Percentiles rank a stretch among this genome's conserved stretches.
Conservation (phyloP, 352 stramenopile species). For the Phytophthora hibernalis region DNA sequence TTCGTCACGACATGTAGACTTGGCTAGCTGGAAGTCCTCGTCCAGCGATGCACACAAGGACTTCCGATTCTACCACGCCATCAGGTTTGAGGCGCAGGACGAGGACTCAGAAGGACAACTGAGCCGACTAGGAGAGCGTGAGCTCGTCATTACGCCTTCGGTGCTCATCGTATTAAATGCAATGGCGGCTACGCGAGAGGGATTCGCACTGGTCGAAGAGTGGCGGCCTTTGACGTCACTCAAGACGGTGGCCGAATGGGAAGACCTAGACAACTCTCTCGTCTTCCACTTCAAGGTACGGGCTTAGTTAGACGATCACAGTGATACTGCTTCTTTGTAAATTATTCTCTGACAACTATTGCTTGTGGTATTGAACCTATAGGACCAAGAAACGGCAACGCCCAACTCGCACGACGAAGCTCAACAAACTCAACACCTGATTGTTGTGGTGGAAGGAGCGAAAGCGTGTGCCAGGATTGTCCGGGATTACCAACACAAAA, state of each 20-base stretch:
- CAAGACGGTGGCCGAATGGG: slow-evolving; percentile 59
- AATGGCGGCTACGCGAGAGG: slow-evolving; percentile 49
- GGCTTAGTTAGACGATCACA: background rate
- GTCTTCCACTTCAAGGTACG: slow-evolving; percentile 82
- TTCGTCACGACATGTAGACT: slow-evolving; percentile 41
- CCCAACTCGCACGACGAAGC: slow-evolving; percentile 4
- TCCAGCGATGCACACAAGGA: slow-evolving; percentile 42
- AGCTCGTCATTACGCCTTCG: slow-evolving; percentile 72
- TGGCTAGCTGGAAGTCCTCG: slow-evolving; percentile 57
- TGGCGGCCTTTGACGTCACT: slow-evolving; percentile 61
- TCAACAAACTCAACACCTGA: slow-evolving; percentile 24
- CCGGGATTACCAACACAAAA: slow-evolving; percentile 26
- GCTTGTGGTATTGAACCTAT: slow-evolving; percentile 3
- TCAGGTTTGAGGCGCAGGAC: slow-evolving; percentile 45
- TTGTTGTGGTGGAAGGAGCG: slow-evolving; percentile 36
- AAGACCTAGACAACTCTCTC: slow-evolving; percentile 67
- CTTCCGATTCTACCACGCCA: slow-evolving; percentile 56
- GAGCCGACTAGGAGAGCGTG: slow-evolving; percentile 59
- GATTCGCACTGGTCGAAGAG: slow-evolving; percentile 67
- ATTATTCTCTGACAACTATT: slow-evolving; percentile 2
- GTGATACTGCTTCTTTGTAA: background rate
- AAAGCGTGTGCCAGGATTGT: slow-evolving; percentile 35
- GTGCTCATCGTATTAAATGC: slow-evolving; percentile 57
- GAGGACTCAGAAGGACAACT: slow-evolving; percentile 22
- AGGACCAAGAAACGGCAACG: slow-evolving; percentile 5